phyloP scores from a whole-genome alignment of 139 green algal species.

The Penium margaritaceum region DNA sequence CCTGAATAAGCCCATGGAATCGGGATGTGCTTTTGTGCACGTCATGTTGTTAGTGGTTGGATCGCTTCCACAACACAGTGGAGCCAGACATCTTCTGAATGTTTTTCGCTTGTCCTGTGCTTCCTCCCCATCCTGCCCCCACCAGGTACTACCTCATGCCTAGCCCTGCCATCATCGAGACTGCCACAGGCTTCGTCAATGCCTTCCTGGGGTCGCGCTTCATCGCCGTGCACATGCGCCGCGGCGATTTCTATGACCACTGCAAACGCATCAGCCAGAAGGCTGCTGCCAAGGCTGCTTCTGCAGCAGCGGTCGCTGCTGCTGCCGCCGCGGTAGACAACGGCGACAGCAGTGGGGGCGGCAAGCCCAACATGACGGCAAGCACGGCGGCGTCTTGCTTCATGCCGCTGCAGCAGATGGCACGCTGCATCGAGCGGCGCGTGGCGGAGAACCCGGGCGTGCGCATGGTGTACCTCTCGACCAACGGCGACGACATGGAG shows the following conservation, averaged over 20 bases:
- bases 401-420: constrained; percentile 17
- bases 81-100: too few relatives aligned
- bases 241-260: constrained; percentile 29
- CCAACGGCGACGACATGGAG: constrained; percentile 29
- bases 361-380: background rate
- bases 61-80: too few relatives aligned
- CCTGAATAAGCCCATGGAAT: too few relatives aligned
- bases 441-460: constrained; percentile 14
- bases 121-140: too few relatives aligned
- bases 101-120: too few relatives aligned
- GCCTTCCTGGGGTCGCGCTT: constrained; percentile 22
- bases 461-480: constrained; percentile 17
- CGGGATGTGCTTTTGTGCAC: too few relatives aligned
- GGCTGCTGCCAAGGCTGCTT: background rate
- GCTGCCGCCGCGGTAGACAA: too few relatives aligned
- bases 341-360: too few relatives aligned
- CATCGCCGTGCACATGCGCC: constrained; percentile 24
- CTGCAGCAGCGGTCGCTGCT: too few relatives aligned
- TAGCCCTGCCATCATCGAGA: background rate
- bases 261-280: background rate
- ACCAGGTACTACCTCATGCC: constrained; percentile 17
- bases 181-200: constrained; percentile 24
- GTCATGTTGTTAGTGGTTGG: too few relatives aligned
- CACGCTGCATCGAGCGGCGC: constrained; percentile 5
- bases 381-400: constrained; percentile 7